Percentiles rank a stretch among this genome's conserved stretches.
Conservation (phyloP, 116 monocot species). For the Trichopus zeylanicus region DNA sequence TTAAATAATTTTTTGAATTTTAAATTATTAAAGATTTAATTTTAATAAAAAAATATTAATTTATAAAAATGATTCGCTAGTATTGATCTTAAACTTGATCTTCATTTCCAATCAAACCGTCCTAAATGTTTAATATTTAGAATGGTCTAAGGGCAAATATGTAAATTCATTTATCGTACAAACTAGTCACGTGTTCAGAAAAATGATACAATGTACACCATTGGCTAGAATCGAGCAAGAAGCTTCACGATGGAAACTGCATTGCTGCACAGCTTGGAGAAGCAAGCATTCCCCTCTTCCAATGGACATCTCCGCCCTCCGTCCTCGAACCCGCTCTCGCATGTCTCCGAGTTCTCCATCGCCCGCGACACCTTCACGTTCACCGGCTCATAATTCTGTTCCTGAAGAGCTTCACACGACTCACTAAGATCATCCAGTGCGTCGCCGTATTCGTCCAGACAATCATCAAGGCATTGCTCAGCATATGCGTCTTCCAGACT, state of each 20-base stretch:
- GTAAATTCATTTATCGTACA: too few relatives aligned
- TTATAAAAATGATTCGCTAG: too few relatives aligned
- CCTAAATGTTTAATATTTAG: too few relatives aligned
- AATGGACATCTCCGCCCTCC: slow-evolving; percentile 11
- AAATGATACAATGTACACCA: too few relatives aligned
- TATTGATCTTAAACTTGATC: too few relatives aligned
- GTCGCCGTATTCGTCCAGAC: slow-evolving; percentile 13
- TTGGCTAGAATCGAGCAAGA: background rate
- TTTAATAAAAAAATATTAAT: too few relatives aligned
- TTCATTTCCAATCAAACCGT: too few relatives aligned
- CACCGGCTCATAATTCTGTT: slow-evolving; percentile 14
- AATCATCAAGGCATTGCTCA: slow-evolving; percentile 19
- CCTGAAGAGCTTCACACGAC: slow-evolving; percentile 1
- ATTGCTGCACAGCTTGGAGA: slow-evolving; percentile 33
- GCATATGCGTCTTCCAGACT: background rate
- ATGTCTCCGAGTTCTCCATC: slow-evolving; percentile 24
- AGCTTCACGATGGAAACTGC: slow-evolving; percentile 14
- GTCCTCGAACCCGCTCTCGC: slow-evolving; percentile 37
- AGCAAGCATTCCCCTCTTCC: slow-evolving; percentile 30
- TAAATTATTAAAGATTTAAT: too few relatives aligned
- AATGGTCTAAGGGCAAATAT: too few relatives aligned
- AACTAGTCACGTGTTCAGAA: too few relatives aligned
- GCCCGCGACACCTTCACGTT: slow-evolving; percentile 28
- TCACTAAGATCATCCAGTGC: slow-evolving; percentile 13
- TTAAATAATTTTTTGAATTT: too few relatives aligned